These are phyloP conservation scores for Thalassiosira exigua DNA, from an alignment of 352 stramenopile species.

Conservation along the genomic window DNA sequence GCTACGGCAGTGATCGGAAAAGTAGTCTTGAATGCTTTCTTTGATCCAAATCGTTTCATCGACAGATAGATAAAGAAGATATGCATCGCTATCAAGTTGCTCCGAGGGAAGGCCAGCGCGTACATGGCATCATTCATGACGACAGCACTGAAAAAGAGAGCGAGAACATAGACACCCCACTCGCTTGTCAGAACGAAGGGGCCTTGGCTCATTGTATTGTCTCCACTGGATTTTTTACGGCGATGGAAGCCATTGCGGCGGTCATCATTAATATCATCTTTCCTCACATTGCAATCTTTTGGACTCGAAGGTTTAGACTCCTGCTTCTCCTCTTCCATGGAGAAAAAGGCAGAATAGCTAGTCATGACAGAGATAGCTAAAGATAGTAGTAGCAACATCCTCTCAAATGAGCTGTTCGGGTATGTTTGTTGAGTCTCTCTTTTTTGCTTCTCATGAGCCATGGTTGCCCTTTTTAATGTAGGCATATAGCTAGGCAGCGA, in stretches of 20 bases:
- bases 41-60: constrained; percentile 31
- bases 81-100: constrained; percentile 25
- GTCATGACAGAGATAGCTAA: constrained; percentile 8
- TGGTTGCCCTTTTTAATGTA: constrained; percentile 3
- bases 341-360: constrained; percentile 19
- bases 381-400: constrained; percentile 12
- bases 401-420: constrained; percentile 20
- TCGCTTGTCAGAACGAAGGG: constrained; percentile 15
- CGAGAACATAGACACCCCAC: constrained; percentile 18
- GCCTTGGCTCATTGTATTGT: constrained; percentile 10
- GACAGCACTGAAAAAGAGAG: constrained; percentile 28
- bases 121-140: constrained; percentile 52
- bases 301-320: too few relatives aligned
- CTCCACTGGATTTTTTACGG: background rate
- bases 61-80: constrained; percentile 35
- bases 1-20: constrained; percentile 23
- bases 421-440: too few relatives aligned
- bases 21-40: constrained; percentile 20
- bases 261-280: constrained; percentile 1
- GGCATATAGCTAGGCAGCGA: background rate
- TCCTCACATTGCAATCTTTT: background rate
- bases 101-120: constrained; percentile 28
- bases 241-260: background rate
- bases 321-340: constrained; percentile 22
- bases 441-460: constrained; percentile 18